Evolutionary conservation across 176 grass and related monocot genomes (phyloP).

Genomic region (Musa acuminata): DNA sequence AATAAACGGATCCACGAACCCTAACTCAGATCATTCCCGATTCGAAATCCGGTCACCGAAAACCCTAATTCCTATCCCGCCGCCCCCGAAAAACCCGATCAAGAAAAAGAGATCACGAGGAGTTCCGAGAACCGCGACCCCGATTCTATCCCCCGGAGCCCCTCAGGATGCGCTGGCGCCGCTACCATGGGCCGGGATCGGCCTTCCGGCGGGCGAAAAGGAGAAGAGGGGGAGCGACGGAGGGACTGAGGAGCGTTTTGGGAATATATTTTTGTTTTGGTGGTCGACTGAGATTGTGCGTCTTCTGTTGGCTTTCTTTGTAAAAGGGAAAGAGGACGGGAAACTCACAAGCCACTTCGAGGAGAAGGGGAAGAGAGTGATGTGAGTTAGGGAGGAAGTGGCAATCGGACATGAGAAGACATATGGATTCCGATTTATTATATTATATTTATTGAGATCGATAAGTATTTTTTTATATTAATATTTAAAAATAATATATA

Average conservation of each 20-base stretch:
- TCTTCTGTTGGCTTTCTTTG: background rate
- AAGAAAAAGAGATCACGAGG: background rate
- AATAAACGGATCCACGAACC: background rate
- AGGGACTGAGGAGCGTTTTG: background rate
- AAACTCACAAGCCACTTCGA: background rate
- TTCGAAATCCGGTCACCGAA: background rate
- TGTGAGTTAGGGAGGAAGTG: no score
- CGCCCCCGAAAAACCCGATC: background rate
- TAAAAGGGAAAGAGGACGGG: background rate
- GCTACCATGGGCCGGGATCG: background rate
- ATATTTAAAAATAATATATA: no score
- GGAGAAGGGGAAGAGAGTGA: no score
- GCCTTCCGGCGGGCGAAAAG: background rate
- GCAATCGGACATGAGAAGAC: no score
- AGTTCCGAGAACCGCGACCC: no score
- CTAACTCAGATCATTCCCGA: background rate
- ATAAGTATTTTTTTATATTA: no score
- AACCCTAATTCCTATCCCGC: background rate
- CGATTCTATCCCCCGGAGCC: background rate
- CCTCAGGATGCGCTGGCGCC: background rate
- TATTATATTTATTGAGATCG: no score
- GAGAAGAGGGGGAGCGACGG: background rate
- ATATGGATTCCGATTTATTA: no score
- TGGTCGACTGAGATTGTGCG: background rate
- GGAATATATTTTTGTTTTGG: background rate